Evolutionary conservation across 139 green algal genomes (phyloP), one percentile per base, ranked within the genome.

Genomic region (Dunaliella primolecta): DNA sequence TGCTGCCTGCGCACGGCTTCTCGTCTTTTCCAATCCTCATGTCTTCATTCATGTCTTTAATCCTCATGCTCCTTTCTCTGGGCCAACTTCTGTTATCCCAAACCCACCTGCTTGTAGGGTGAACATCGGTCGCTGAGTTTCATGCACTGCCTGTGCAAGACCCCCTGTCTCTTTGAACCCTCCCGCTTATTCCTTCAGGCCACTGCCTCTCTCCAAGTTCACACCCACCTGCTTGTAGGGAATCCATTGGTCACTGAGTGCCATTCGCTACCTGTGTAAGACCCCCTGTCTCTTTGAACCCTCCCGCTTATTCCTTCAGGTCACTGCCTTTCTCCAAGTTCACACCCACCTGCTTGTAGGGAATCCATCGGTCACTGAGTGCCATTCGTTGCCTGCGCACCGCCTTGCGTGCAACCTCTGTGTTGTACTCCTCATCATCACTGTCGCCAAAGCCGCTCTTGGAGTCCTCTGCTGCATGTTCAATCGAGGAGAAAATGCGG

Each of bases 361-460:
- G 90, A 71, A 93, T 86, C 90, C 90, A 93, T 33, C 90, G 86
- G 81, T 87, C 74, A 31, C 25, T 81, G 64, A 85, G 32, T 36
- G 75, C 75, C 75, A 80, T 36, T 31, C 37, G n/a, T 36, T 25
- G 30, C 23, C 76, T 25, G 3, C 76, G 76, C 76, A 34, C 30
- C 33, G 3, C 76, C 76, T 70, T 34, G 15, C 15, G 76, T 34
- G 76, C 76, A 29, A 37, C 29, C 77, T 38, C 77, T 7, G 37
- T 32, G 31, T 56, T 81, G 29, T 30, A 30, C 34, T 56, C 77
- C 77, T 81, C 77, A 46, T 46, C 77, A 81, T 38, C 30, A 38
- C 77, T 81, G 77, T 81, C 34, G 77, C 31, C 77, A 30, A 70
- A 32, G 21, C 27, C 71, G 71, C 71, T 32, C 15, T 15, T 7